These are phyloP conservation scores for Moesziomyces sp. DNA, from an alignment of 1,284 basidiomycete species.

Conservation along the genomic window DNA sequence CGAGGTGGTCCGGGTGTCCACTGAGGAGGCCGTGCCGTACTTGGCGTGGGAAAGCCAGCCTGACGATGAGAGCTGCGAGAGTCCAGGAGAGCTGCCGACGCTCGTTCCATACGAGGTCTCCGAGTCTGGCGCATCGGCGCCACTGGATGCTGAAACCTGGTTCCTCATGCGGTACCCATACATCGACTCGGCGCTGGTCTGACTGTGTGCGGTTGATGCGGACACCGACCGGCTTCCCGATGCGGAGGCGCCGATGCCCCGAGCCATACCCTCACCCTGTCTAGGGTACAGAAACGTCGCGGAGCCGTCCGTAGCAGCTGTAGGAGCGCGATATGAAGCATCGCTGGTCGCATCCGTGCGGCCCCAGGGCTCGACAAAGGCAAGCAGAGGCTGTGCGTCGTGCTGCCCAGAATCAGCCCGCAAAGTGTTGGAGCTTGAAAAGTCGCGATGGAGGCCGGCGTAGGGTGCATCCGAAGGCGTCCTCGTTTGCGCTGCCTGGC, in stretches of 20 bases:
- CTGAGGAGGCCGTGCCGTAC: slow-evolving; percentile 5
- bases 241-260: slow-evolving; percentile 10
- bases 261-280: slow-evolving; percentile 15
- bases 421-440: slow-evolving; percentile 42
- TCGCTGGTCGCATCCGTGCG: neutral
- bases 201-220: slow-evolving; percentile 31
- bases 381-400: neutral
- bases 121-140: slow-evolving; percentile 33
- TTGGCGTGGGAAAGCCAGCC: slow-evolving; percentile 18
- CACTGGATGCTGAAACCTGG: slow-evolving; percentile 27
- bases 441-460: slow-evolving; percentile 29
- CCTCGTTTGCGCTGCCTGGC: neutral
- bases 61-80: slow-evolving; percentile 9
- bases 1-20: slow-evolving; percentile 11
- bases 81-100: slow-evolving; percentile 34
- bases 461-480: neutral
- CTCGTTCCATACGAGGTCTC: slow-evolving; percentile 47
- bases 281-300: slow-evolving; percentile 1
- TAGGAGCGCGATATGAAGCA: neutral
- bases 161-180: slow-evolving; percentile 33
- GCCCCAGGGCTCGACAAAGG: neutral
- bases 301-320: slow-evolving; percentile 1
- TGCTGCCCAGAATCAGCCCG: slow-evolving; percentile 6
- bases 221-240: slow-evolving; percentile 36
- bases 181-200: slow-evolving; percentile 28